phyloP scores from a whole-genome alignment of 2,329 filamentous ascomycete genomes.

The Clarireedia hainanense region DNA sequence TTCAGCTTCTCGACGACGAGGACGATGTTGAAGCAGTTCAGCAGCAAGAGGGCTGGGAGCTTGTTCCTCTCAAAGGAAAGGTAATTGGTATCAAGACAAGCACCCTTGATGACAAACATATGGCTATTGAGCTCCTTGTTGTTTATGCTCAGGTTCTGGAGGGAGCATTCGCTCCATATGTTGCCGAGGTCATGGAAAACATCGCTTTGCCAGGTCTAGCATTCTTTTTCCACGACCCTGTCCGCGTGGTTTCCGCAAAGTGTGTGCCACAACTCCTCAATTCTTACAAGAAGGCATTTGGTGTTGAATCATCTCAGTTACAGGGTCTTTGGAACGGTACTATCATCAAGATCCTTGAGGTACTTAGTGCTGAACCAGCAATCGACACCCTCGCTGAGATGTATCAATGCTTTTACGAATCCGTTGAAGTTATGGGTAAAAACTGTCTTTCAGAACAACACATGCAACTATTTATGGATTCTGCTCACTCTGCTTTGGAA shows the following conservation, averaged over 20 bases:
- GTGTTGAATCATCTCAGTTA: constrained; percentile 70
- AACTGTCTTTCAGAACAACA: constrained; percentile 70
- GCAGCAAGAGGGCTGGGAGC: constrained; percentile 94
- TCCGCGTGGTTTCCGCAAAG: constrained; percentile 90
- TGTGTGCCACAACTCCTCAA: constrained; percentile 88
- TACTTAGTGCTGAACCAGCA: constrained; percentile 85
- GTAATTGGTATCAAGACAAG: constrained; percentile 98
- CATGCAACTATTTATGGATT: constrained; percentile 82
- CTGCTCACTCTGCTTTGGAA: constrained; percentile 75
- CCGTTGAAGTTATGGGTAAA: constrained; percentile 85
- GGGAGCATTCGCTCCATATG: constrained; percentile 83
- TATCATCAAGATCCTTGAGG: constrained; percentile 85
- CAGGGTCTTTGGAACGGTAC: constrained; percentile 77
- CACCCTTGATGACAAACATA: constrained; percentile 96
- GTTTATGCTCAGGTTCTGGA: constrained; percentile 97
- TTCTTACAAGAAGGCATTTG: constrained; percentile 89
- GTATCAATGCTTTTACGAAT: constrained; percentile 99
- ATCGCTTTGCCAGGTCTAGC: constrained; percentile 88
- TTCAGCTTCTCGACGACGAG: constrained; percentile 90
- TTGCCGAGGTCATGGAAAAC: constrained; percentile 89
- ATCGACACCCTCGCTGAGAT: constrained; percentile 96
- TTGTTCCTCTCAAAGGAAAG: constrained; percentile 94
- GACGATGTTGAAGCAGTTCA: constrained; percentile 89
- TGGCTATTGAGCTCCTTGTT: constrained; percentile 96
- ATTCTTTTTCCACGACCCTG: constrained; percentile 99